Evolutionary conservation across 2,329 filamentous ascomycete species (phyloP).

Genomic region (Hypoxylon sp.): DNA sequence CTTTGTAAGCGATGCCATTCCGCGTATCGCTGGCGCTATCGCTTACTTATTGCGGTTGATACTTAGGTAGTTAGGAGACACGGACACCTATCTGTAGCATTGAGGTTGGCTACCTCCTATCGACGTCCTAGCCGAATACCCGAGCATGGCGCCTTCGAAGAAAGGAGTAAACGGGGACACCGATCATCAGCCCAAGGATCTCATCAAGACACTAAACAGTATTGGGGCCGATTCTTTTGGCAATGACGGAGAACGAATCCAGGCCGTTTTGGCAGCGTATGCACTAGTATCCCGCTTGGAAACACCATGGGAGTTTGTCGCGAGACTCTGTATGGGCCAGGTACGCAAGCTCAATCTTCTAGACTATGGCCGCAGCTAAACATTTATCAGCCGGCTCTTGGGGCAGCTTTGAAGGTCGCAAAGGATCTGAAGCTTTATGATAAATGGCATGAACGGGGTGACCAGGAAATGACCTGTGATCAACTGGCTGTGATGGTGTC

Average conservation of each 20-base stretch:
- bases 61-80: neutral
- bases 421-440: constrained; percentile 44
- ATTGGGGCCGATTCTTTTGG: constrained; percentile 9
- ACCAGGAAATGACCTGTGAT: constrained; percentile 21
- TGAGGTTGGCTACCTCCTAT: neutral
- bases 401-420: constrained; percentile 41
- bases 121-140: neutral
- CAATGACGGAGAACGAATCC: constrained; percentile 21
- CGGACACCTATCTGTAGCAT: neutral
- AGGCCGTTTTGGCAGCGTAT: constrained; percentile 38
- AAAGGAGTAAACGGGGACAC: neutral
- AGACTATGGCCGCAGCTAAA: constrained; percentile 7
- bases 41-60: constrained; percentile 6
- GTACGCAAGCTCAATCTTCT: neutral
- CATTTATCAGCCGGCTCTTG: constrained; percentile 42
- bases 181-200: neutral
- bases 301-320: constrained; percentile 24
- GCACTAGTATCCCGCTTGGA: constrained; percentile 22
- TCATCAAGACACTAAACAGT: constrained; percentile 3
- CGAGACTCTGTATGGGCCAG: constrained; percentile 12
- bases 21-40: constrained; percentile 6
- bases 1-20: constrained; percentile 4
- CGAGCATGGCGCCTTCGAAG: constrained; percentile 5
- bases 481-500: constrained; percentile 21
- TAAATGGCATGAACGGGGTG: constrained; percentile 45